Conservation (phyloP, 2,329 filamentous ascomycete genomes). For the Dothideomycetes sp. region DNA sequence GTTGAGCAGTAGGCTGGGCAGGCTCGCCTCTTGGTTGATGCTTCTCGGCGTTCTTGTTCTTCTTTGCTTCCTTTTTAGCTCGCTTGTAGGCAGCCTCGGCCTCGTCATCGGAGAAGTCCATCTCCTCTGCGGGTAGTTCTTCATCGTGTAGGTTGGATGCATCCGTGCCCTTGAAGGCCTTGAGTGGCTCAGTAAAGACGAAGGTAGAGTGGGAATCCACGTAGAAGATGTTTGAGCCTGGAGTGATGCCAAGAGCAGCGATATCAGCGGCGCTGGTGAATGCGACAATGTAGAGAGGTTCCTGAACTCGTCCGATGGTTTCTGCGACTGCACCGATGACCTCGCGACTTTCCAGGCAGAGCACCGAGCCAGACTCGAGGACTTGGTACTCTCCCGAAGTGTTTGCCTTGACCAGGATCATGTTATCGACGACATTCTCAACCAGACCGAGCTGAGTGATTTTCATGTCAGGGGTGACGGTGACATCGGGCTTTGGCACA, state of each 20-base stretch:
- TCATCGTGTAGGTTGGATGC: slow-evolving; percentile 94
- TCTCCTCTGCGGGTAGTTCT: slow-evolving; percentile 72
- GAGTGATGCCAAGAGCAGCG: slow-evolving; percentile 51
- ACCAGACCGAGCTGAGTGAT: slow-evolving; percentile 66
- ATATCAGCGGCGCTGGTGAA: slow-evolving; percentile 63
- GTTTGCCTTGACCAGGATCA: slow-evolving; percentile 66
- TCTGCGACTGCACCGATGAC: slow-evolving; percentile 76
- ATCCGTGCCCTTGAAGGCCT: slow-evolving; percentile 75
- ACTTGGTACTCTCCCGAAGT: slow-evolving; percentile 74
- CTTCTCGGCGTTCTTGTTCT: slow-evolving; percentile 12
- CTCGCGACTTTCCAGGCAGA: slow-evolving; percentile 65
- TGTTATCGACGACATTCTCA: slow-evolving; percentile 67
- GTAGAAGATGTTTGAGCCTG: slow-evolving; percentile 67
- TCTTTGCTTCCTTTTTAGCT: slow-evolving; percentile 22
- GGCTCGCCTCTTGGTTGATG: slow-evolving; percentile 1
- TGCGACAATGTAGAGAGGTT: slow-evolving; percentile 74
- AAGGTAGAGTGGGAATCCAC: slow-evolving; percentile 66
- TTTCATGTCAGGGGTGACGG: slow-evolving; percentile 64
- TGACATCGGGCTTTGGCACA: slow-evolving; percentile 58
- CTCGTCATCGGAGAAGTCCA: slow-evolving; percentile 95
- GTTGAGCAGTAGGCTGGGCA: slow-evolving; percentile 3
- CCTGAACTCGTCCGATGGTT: slow-evolving; percentile 72
- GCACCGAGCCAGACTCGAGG: slow-evolving; percentile 69
- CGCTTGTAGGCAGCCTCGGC: slow-evolving; percentile 53
- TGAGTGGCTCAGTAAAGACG: slow-evolving; percentile 77